Evolutionary conservation across 2,329 filamentous ascomycete genomes (phyloP).

Genomic region (Myriangium duriaei): DNA sequence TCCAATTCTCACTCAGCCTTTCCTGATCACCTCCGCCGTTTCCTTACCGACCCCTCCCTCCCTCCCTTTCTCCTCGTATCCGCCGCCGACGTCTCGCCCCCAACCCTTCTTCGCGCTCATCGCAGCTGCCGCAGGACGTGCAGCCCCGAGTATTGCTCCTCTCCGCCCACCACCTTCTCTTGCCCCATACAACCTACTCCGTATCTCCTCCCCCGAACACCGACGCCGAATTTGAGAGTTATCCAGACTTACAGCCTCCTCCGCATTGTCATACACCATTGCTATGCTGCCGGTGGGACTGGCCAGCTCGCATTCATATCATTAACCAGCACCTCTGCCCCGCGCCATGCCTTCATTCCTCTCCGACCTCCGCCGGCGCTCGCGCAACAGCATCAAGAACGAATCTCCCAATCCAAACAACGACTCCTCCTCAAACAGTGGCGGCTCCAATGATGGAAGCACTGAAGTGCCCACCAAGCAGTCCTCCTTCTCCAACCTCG

Average conservation of each 20-base stretch:
- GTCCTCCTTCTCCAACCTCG: conserved; percentile 46
- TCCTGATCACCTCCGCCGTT: not conserved
- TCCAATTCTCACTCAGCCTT: too few species aligned
- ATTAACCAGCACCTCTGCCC: conserved; percentile 2
- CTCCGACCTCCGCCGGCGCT: conserved; percentile 59
- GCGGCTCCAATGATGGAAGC: conserved; percentile 15
- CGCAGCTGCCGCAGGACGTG: not conserved
- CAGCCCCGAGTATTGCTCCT: not conserved
- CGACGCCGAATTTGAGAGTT: too few species aligned
- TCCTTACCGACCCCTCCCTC: not conserved
- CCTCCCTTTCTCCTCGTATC: not conserved
- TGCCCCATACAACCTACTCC: not conserved
- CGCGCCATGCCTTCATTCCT: conserved; percentile 48
- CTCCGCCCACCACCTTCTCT: not conserved
- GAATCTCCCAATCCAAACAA: conserved; percentile 18
- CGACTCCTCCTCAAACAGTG: conserved; percentile 34
- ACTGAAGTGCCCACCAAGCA: conserved; percentile 46
- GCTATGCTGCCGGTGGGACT: too few species aligned
- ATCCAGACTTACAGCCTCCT: too few species aligned
- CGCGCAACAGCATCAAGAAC: conserved; percentile 59
- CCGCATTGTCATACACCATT: too few species aligned
- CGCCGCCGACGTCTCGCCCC: not conserved
- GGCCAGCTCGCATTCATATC: not conserved
- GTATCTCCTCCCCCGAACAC: too few species aligned
- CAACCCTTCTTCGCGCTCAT: conserved; percentile 8